Evolutionary conservation across 2,329 filamentous ascomycete genomes (phyloP), one percentile per base, ranked within the genome.

Genomic region (Pezicula radicicola): DNA sequence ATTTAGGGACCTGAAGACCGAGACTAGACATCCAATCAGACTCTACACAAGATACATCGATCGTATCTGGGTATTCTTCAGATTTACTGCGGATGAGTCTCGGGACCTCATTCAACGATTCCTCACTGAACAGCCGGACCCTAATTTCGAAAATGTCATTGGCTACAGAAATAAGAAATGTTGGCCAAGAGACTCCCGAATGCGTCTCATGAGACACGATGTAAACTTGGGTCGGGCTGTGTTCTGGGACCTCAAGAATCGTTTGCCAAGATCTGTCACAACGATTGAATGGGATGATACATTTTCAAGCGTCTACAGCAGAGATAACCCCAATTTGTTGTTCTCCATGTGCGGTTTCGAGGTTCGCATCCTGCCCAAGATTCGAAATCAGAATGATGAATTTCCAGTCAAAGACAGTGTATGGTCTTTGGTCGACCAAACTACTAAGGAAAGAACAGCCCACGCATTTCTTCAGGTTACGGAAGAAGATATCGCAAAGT

Each of bases 221-320:
- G 95, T 99, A 60, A 97, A 99, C 63, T 84, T 99, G 40, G 94
- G 95, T 40, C 87, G 95, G 54, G 95, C 95, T 53, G 94, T 97
- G 2, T 99, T 99, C 75, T 99, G 94, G 94, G 93, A 99, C 67
- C 73, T 99, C 69, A 97, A 99, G 80, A 99, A 99, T 70, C 86
- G 94, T 39, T 77, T 99, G 51, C 95, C 94, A 21, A 83, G 94
- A 60, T 97, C 92, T 2, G 85, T 99, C 42, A 99, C 94, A 1
- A 99, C 94, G 0, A 95, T 99, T 53, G 94, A 99, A 59, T 99
- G 94, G 94, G 94, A 99, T 62, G 94, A 99, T 68, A 97, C 94
- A 0, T 99, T 99, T 66, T 89, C 91, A 25, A 97, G 93, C 63
- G 94, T 99, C 9, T 99, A 99, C 78, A 97, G 93, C 69, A 85